Conservation (phyloP, 352 stramenopile genomes). For the Globisporangium rhizosaccharum region DNA sequence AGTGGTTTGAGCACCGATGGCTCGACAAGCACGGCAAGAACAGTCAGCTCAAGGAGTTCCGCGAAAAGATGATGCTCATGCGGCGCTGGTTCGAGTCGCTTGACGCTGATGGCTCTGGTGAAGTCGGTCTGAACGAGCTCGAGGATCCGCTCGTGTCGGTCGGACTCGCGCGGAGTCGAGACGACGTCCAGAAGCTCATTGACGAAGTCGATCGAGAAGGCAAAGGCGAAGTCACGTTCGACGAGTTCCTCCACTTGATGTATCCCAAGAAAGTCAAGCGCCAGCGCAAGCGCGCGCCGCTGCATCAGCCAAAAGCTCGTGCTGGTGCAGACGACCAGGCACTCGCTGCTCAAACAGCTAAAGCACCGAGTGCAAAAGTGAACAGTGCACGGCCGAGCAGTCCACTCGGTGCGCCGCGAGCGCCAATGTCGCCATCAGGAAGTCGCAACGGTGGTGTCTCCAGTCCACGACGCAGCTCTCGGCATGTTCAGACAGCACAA, state of each 20-base stretch:
- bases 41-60: slow-evolving; percentile 60
- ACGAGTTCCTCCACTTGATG: slow-evolving; percentile 70
- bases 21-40: slow-evolving; percentile 68
- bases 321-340: not conserved
- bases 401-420: not conserved
- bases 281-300: slow-evolving; percentile 17
- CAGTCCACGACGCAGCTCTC: slow-evolving; percentile 3
- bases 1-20: slow-evolving; percentile 76
- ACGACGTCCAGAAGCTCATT: slow-evolving; percentile 75
- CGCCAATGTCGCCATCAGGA: not conserved
- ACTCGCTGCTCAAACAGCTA: no score
- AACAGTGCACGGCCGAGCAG: slow-evolving; percentile 1
- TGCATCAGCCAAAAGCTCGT: slow-evolving; percentile 44
- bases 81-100: slow-evolving; percentile 85
- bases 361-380: not conserved
- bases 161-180: slow-evolving; percentile 60
- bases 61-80: slow-evolving; percentile 65
- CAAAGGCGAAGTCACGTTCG: slow-evolving; percentile 64
- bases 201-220: slow-evolving; percentile 60
- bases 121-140: slow-evolving; percentile 78
- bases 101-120: slow-evolving; percentile 74
- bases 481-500: not conserved
- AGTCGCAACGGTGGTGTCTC: no score
- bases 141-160: slow-evolving; percentile 87
- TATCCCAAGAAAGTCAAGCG: slow-evolving; percentile 49